Percentiles rank a stretch among this genome's conserved stretches.
Conservation (phyloP, 2,329 filamentous ascomycete genomes). For the Aspergillus sp. region DNA sequence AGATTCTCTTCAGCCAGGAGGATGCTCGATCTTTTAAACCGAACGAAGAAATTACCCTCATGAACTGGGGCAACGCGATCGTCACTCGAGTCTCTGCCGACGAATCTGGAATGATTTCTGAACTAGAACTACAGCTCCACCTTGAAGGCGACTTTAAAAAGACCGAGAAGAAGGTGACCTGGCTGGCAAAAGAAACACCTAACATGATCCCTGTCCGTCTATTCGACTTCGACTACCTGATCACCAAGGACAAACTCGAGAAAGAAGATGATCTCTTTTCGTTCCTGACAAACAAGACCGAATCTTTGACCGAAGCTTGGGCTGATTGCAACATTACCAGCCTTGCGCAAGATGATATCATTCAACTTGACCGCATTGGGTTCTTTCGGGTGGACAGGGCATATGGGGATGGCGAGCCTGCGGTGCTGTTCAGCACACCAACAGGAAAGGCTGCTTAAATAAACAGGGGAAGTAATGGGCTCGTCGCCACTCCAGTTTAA, state of each 20-base stretch:
- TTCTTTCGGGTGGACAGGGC: conserved; percentile 81
- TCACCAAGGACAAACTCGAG: conserved; percentile 91
- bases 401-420: conserved; percentile 57
- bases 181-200: conserved; percentile 72
- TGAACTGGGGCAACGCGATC: conserved; percentile 79
- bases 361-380: conserved; percentile 91
- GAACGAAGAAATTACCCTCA: conserved; percentile 89
- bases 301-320: conserved; percentile 69
- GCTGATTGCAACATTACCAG: conserved; percentile 78
- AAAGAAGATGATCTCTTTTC: conserved; percentile 87
- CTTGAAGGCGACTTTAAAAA: conserved; percentile 90
- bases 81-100: conserved; percentile 51
- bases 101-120: conserved; percentile 60
- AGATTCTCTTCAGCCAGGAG: conserved; percentile 75
- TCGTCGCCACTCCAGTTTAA: too few species aligned
- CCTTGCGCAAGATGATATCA: conserved; percentile 83
- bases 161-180: conserved; percentile 95
- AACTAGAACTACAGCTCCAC: conserved; percentile 80
- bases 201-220: conserved; percentile 77
- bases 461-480: not conserved
- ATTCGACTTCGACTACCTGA: conserved; percentile 91
- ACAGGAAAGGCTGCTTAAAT: conserved; percentile 54
- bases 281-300: conserved; percentile 73
- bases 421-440: conserved; percentile 68
- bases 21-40: conserved; percentile 78